These are phyloP conservation scores for Termitomyces sp. DNA, from an alignment of 768 basidiomycete species.

Conservation along the genomic window DNA sequence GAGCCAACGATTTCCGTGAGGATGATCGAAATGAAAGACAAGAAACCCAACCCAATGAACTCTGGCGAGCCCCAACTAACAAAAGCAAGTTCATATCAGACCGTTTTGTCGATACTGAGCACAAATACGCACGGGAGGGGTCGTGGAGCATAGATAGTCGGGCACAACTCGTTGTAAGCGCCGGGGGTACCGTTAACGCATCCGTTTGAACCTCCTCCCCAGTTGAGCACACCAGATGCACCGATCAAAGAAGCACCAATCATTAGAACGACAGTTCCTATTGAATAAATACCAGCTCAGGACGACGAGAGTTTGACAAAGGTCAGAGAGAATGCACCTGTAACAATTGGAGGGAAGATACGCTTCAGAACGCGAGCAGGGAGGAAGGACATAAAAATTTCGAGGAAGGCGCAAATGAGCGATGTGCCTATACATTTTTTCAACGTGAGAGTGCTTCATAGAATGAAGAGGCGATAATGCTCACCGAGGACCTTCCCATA, in stretches of 20 bases:
- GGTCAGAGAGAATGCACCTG: constrained; percentile 39
- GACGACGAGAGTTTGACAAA: not conserved
- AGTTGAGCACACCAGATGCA: constrained; percentile 70
- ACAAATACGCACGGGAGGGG: constrained; percentile 52
- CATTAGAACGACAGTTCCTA: constrained; percentile 76
- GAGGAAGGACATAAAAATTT: constrained; percentile 79
- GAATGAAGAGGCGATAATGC: constrained; percentile 9
- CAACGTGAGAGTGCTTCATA: not conserved
- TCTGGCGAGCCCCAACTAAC: constrained; percentile 75
- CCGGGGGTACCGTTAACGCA: constrained; percentile 60
- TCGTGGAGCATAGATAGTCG: constrained; percentile 64
- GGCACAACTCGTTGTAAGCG: constrained; percentile 73
- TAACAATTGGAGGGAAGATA: constrained; percentile 80
- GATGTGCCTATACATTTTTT: constrained; percentile 54
- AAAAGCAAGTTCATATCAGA: not conserved
- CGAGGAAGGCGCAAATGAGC: constrained; percentile 74
- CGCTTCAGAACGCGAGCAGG: constrained; percentile 59
- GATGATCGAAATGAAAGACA: constrained; percentile 75
- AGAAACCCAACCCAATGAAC: constrained; percentile 85
- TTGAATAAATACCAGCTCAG: not conserved
- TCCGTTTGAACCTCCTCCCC: constrained; percentile 82
- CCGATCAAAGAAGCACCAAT: constrained; percentile 81
- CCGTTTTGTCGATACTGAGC: not conserved
- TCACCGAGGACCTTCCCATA: constrained; percentile 76
- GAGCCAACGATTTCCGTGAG: constrained; percentile 81